Evolutionary conservation across 495 filamentous ascomycete genomes (phyloP), one percentile per base, ranked within the genome.

Genomic region (Penicillium tannophilum): DNA sequence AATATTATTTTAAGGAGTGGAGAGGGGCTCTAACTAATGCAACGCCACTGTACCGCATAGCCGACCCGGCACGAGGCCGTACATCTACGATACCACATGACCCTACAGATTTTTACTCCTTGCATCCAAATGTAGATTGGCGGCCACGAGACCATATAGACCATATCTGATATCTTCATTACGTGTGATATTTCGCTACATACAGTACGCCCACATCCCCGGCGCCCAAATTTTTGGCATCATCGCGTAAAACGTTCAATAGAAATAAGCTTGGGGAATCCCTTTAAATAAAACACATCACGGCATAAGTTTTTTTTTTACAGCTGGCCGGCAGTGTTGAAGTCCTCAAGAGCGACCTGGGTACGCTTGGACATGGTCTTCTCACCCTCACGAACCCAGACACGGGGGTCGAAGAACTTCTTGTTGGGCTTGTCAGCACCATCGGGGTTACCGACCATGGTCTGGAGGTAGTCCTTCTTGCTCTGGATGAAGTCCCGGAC

Each of bases 381-480:
- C 85, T 98, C 93, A 67, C 93, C 93, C 81, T 95, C 92, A 59
- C 93, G 89, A 47, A 98, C 88, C 79, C 81, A 82, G 44, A 82
- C 76, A 58, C 81, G 75, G 58, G 87, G 88, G 67, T 97, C 93
- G 77, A 94, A 98, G 86, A 84, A 93, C 84, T 97, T 97, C 89
- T 98, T 98, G 85, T 98, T 98, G 64, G 94, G 94, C 87, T 97
- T 97, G 80, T 93, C 90, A 24, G 84, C 82, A 54, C 93, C 95
- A 24, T 98, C 93, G 49, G 95, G 94, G 84, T 98, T 98, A 67
- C 95, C 94, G 66, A 98, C 89, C 63, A 88, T 85, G 33, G 80
- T 80, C 78, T 82, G 77, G 62, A 99, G 72, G 82, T 97, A 98
- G 60, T 98, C 93, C 84, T 96, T 92, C 83, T 98, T 98, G 67